phyloP scores from a whole-genome alignment of 805 yeast genomes.

The Metschnikowia lachancei region DNA sequence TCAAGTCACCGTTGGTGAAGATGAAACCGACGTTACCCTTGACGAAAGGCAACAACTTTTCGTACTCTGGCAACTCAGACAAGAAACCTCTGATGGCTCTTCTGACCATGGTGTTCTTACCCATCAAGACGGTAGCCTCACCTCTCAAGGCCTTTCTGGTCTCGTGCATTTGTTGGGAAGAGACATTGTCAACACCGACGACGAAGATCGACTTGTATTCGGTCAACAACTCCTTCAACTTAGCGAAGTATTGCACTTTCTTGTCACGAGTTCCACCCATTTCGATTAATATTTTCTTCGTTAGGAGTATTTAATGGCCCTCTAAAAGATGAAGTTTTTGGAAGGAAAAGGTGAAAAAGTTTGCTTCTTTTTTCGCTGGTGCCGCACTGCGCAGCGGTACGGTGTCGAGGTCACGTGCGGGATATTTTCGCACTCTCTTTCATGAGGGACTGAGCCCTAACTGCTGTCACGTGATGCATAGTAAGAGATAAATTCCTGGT shows the following conservation, averaged over 20 bases:
- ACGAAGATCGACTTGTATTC: slow-evolving; percentile 98
- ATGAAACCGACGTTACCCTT: slow-evolving; percentile 99
- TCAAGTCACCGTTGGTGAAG: slow-evolving; percentile 95
- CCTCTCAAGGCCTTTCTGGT: slow-evolving; percentile 96
- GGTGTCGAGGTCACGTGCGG: slow-evolving; percentile 8
- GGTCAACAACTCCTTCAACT: slow-evolving; percentile 91
- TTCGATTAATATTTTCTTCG: slow-evolving; percentile 70
- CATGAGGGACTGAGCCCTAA: not conserved
- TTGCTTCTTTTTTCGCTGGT: slow-evolving; percentile 7
- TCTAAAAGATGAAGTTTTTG: slow-evolving; percentile 22
- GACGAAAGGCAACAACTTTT: slow-evolving; percentile 90
- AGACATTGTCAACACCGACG: slow-evolving; percentile 99
- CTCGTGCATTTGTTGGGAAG: slow-evolving; percentile 99
- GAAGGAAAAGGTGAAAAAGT: slow-evolving; percentile 10
- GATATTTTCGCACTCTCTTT: not conserved
- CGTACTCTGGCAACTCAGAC: slow-evolving; percentile 91
- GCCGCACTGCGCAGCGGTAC: not conserved
- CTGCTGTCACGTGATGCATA: not conserved
- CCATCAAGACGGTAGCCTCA: slow-evolving; percentile 95
- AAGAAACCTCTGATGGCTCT: slow-evolving; percentile 98
- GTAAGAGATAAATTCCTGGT: too few relatives aligned
- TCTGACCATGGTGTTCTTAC: slow-evolving; percentile 99
- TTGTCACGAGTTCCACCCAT: slow-evolving; percentile 99
- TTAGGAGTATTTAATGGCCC: slow-evolving; percentile 88
- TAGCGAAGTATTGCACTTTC: slow-evolving; percentile 91